A percentile compares a stretch with the other conserved stretches of the same genome.
Conservation (phyloP, 495 filamentous ascomycete genomes). For the Penicillium parvum region DNA sequence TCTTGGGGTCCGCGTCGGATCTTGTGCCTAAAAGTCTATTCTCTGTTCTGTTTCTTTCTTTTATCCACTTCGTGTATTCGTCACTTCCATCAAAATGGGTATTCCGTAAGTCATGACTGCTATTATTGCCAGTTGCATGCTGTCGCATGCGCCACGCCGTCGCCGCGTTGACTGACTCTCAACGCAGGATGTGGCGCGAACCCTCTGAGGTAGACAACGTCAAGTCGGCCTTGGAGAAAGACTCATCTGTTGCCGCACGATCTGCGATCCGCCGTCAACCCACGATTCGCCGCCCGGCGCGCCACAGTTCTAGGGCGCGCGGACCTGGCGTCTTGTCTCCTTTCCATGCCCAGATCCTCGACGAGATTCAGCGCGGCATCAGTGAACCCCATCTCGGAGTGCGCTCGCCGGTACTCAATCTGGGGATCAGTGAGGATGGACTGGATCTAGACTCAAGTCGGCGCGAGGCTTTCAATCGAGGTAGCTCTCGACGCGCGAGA, state of each 20-base stretch:
- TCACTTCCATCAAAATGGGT: slow-evolving; percentile 53
- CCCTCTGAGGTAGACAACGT: slow-evolving; percentile 45
- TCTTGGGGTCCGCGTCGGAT: slow-evolving; percentile 16
- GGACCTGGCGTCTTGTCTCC: slow-evolving; percentile 28
- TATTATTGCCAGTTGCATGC: slow-evolving; percentile 9
- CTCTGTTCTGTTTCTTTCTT: slow-evolving; percentile 8
- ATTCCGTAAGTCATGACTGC: slow-evolving; percentile 63
- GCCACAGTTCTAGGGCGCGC: slow-evolving; percentile 29
- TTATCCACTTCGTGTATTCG: slow-evolving; percentile 18
- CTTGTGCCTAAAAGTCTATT: slow-evolving; percentile 3
- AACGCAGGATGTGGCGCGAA: slow-evolving; percentile 53
- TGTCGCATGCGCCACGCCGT: slow-evolving; percentile 29
- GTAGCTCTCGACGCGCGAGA: slow-evolving; percentile 23
- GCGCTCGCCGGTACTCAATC: slow-evolving; percentile 30
- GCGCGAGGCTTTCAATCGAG: slow-evolving; percentile 24
- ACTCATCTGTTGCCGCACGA: slow-evolving; percentile 57
- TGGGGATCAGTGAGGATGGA: slow-evolving; percentile 27
- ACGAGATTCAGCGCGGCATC: slow-evolving; percentile 43
- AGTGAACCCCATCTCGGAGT: slow-evolving; percentile 21
- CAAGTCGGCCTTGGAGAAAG: slow-evolving; percentile 54
- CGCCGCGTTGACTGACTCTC: slow-evolving; percentile 20
- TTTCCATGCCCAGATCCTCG: slow-evolving; percentile 37
- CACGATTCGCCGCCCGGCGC: slow-evolving; percentile 37
- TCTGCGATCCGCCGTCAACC: slow-evolving; percentile 66
- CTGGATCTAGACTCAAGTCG: slow-evolving; percentile 31